A percentile compares a stretch with the other conserved stretches of the same genome.
These are phyloP conservation scores for Chlamydomonas applanata DNA, from an alignment of 139 green algal genomes.

Conservation along the genomic window DNA sequence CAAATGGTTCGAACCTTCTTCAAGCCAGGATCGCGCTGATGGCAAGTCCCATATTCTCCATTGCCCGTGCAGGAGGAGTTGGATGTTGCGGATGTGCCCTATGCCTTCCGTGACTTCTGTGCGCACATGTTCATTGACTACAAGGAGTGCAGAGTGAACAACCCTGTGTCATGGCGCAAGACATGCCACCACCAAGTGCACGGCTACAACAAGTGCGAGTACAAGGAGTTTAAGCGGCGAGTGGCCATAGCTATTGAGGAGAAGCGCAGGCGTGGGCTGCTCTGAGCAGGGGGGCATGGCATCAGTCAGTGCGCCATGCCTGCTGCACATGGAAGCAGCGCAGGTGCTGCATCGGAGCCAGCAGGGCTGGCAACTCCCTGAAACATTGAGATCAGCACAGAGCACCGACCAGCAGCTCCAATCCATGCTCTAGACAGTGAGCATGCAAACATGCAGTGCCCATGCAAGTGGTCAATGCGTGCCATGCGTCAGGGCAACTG, in stretches of 20 bases:
- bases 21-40: background rate
- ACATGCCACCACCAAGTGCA: constrained; percentile 45
- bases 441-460: too few species aligned
- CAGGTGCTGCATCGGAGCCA: too few species aligned
- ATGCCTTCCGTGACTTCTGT: constrained; percentile 86
- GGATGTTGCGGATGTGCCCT: constrained; percentile 68
- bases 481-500: too few species aligned
- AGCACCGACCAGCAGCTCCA: too few species aligned
- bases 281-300: background rate
- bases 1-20: background rate
- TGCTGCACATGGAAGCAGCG: too few species aligned
- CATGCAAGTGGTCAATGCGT: too few species aligned
- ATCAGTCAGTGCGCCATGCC: too few species aligned
- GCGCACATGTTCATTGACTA: constrained; percentile 87
- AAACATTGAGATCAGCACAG: too few species aligned
- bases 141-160: constrained; percentile 78
- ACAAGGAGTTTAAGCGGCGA: constrained; percentile 56
- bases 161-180: constrained; percentile 35
- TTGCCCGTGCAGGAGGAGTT: constrained; percentile 78
- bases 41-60: background rate
- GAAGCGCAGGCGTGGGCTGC: constrained; percentile 33
- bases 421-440: too few species aligned
- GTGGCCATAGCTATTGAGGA: constrained; percentile 52
- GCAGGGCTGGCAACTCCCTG: too few species aligned
- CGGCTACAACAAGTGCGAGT: constrained; percentile 54